Conservation (phyloP, 2,329 filamentous ascomycete species). For the Chaetomiaceae sp. region DNA sequence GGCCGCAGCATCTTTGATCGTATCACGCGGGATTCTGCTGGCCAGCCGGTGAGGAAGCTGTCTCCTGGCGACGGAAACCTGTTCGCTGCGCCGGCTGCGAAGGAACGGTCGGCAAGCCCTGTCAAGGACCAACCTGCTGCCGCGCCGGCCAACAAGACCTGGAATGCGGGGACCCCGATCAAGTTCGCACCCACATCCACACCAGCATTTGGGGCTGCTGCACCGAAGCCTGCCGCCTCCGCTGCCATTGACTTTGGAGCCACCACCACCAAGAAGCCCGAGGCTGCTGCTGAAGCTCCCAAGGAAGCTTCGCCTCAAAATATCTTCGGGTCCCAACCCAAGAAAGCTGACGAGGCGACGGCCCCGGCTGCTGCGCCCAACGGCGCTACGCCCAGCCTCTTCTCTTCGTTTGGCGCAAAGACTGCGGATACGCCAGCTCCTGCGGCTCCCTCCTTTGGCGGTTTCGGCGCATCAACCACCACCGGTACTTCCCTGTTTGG, state of each 20-base stretch:
- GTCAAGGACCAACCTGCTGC: slow-evolving; percentile 34
- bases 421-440: slow-evolving; percentile 12
- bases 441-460: slow-evolving; percentile 17
- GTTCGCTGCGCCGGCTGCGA: slow-evolving; percentile 33
- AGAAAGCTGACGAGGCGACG: slow-evolving; percentile 17
- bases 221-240: slow-evolving; percentile 32
- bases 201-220: slow-evolving; percentile 31
- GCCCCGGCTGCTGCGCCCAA: slow-evolving; percentile 14
- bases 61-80: slow-evolving; percentile 31
- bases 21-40: slow-evolving; percentile 46
- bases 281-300: slow-evolving; percentile 11
- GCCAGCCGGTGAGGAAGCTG: slow-evolving; percentile 44
- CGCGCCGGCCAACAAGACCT: slow-evolving; percentile 41
- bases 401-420: slow-evolving; percentile 16
- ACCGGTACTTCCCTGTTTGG: slow-evolving; percentile 20
- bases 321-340: slow-evolving; percentile 22
- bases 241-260: slow-evolving; percentile 23
- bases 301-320: slow-evolving; percentile 12
- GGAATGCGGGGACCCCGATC: slow-evolving; percentile 49
- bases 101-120: slow-evolving; percentile 43
- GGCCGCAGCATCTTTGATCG: slow-evolving; percentile 54
- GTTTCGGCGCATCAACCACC: slow-evolving; percentile 9
- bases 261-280: slow-evolving; percentile 18
- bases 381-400: slow-evolving; percentile 11
- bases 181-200: slow-evolving; percentile 43